These are phyloP conservation scores for Triangularia verruculosa DNA, from an alignment of 2,329 filamentous ascomycete genomes.

Conservation along the genomic window DNA sequence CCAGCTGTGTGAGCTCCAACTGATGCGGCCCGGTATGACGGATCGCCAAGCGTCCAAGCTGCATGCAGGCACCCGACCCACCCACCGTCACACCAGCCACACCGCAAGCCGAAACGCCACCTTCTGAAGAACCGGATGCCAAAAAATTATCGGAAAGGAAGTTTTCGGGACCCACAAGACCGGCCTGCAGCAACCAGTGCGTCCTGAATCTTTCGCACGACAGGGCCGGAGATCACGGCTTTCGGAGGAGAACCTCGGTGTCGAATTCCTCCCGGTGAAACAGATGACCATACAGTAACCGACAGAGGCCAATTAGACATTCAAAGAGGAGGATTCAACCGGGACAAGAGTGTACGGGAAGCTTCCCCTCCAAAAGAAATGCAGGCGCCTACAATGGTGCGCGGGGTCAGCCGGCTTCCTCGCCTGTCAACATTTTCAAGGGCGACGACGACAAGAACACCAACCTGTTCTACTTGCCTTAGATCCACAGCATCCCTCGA, in stretches of 20 bases:
- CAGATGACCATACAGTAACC: slow-evolving; percentile 15
- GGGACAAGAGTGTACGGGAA: slow-evolving; percentile 7
- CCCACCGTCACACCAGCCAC: not conserved
- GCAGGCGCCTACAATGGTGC: slow-evolving; percentile 54
- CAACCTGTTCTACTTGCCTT: slow-evolving; percentile 40
- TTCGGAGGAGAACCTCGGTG: slow-evolving; percentile 3
- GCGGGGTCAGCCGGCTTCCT: slow-evolving; percentile 35
- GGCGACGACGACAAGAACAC: slow-evolving; percentile 27
- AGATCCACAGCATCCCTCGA: slow-evolving; percentile 30
- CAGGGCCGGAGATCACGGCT: slow-evolving; percentile 10
- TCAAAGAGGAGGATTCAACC: slow-evolving; percentile 21
- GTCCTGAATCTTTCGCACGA: not conserved
- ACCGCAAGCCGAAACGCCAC: slow-evolving; percentile 17
- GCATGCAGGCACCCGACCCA: not conserved
- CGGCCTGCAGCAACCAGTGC: not conserved
- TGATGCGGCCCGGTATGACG: not conserved
- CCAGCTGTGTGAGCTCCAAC: slow-evolving; percentile 3
- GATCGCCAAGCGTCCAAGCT: not conserved
- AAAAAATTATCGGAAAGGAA: slow-evolving; percentile 26
- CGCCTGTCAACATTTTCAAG: not conserved
- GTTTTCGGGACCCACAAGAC: slow-evolving; percentile 27
- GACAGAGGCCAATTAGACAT: slow-evolving; percentile 33
- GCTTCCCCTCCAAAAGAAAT: slow-evolving; percentile 36
- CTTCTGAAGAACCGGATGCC: not conserved
- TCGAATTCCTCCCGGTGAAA: slow-evolving; percentile 17